Conservation (phyloP, 805 yeast genomes). For the Myxozyma geophila region DNA sequence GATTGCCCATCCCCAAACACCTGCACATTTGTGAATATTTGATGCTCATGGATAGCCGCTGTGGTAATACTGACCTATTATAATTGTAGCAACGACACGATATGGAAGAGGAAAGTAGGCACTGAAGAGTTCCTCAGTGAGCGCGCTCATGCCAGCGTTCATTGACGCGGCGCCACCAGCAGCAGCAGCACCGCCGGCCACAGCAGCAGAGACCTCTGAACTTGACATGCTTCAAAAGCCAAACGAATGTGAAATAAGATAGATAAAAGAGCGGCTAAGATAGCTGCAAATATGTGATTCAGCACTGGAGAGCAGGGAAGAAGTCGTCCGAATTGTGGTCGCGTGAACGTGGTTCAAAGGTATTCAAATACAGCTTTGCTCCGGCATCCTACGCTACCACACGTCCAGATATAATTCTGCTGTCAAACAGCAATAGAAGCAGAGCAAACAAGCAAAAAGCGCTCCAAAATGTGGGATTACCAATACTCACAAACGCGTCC, state of each 20-base stretch:
- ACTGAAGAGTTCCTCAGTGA: slow-evolving; percentile 42
- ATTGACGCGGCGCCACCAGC: not conserved
- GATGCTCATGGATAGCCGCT: too few relatives aligned
- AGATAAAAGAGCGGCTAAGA: not conserved
- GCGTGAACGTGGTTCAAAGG: too few relatives aligned
- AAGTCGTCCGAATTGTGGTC: too few relatives aligned
- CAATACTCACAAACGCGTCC: too few relatives aligned
- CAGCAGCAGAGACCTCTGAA: not conserved
- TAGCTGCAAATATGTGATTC: not conserved
- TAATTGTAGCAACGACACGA: slow-evolving; percentile 41
- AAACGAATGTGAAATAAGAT: not conserved
- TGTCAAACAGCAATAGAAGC: too few relatives aligned
- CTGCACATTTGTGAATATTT: slow-evolving; percentile 17
- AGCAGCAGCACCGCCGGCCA: not conserved
- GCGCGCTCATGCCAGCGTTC: slow-evolving; percentile 5
- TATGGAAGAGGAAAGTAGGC: slow-evolving; percentile 55
- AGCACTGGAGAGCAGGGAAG: not conserved
- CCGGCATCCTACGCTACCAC: too few relatives aligned
- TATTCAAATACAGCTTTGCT: too few relatives aligned
- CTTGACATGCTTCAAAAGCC: not conserved
- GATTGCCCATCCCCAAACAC: slow-evolving; percentile 46
- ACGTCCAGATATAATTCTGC: too few relatives aligned
- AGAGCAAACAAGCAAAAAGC: too few relatives aligned
- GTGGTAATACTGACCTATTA: slow-evolving; percentile 26
- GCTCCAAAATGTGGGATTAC: too few relatives aligned